Evolutionary conservation across 1,284 basidiomycete genomes (phyloP).

Genomic region (Vanrija pseudolonga): DNA sequence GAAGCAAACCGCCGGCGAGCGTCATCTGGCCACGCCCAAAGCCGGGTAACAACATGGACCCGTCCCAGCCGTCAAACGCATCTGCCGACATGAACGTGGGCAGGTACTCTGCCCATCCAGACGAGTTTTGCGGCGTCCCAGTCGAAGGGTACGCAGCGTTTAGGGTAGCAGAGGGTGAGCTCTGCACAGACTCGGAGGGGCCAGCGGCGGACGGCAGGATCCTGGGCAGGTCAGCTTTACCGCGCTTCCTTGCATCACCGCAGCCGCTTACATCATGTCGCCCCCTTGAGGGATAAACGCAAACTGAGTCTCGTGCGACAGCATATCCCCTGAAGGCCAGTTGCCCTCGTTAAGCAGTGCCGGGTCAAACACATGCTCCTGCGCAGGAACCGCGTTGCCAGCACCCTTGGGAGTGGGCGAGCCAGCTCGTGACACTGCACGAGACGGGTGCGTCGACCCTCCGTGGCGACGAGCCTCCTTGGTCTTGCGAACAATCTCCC

Average conservation of each 20-base stretch:
- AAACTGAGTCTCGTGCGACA: conserved; percentile 35
- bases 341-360: conserved; percentile 29
- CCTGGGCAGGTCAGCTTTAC: conserved; percentile 12
- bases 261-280: conserved; percentile 42
- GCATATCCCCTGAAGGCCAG: conserved; percentile 33
- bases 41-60: conserved; percentile 46
- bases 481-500: conserved; percentile 56
- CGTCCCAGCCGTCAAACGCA: conserved; percentile 49
- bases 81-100: conserved; percentile 46
- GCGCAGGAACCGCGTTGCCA: not conserved
- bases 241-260: not conserved
- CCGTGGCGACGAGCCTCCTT: conserved; percentile 43
- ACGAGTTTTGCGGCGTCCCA: conserved; percentile 23
- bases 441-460: conserved; percentile 13
- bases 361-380: conserved; percentile 34
- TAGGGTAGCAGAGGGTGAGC: conserved; percentile 30
- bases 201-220: conserved; percentile 45
- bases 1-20: conserved; percentile 45
- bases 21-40: conserved; percentile 48
- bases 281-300: conserved; percentile 45
- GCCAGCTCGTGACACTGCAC: conserved; percentile 10
- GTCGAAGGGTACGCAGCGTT: conserved; percentile 2
- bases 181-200: conserved; percentile 35
- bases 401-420: conserved; percentile 10
- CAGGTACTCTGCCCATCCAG: conserved; percentile 45